These are phyloP conservation scores for Rhodotorula kratochvilovae DNA, from an alignment of 768 basidiomycete genomes.

Conservation along the genomic window DNA sequence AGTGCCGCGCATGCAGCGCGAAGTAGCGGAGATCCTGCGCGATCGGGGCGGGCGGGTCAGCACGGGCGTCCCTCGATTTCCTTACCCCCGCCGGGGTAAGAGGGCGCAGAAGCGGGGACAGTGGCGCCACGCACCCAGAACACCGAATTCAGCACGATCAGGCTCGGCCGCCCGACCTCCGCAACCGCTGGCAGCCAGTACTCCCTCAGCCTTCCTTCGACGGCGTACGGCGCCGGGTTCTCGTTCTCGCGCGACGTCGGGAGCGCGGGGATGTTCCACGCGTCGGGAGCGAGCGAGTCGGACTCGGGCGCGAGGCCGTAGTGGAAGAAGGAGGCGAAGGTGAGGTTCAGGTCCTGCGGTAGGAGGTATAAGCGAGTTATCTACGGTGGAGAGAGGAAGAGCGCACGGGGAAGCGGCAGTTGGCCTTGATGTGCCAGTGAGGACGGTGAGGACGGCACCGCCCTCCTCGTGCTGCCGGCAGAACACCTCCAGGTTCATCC, in stretches of 20 bases:
- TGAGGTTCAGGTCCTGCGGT: conserved; percentile 4
- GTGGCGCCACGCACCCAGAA: not conserved
- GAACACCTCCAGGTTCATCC: conserved; percentile 2
- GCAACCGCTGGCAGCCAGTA: not conserved
- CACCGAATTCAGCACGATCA: conserved; percentile 5
- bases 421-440: conserved; percentile 11
- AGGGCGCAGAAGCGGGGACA: too few relatives aligned
- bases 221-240: not conserved
- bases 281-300: not conserved
- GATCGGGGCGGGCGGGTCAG: not conserved
- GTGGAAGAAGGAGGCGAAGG: conserved; percentile 9
- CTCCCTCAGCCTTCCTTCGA: not conserved
- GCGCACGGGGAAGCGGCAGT: conserved; percentile 9
- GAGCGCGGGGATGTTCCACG: conserved; percentile 3
- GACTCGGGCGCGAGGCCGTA: conserved; percentile 10
- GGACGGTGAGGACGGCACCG: not conserved
- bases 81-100: not conserved
- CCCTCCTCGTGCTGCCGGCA: not conserved
- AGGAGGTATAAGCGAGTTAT: too few relatives aligned
- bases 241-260: not conserved
- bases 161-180: not conserved
- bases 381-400: too few relatives aligned
- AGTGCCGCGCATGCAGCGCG: not conserved
- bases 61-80: too few relatives aligned
- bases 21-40: conserved; percentile 12